These are phyloP conservation scores for Botryotinia narcissicola DNA, from an alignment of 2,329 filamentous ascomycete genomes.

Conservation along the genomic window DNA sequence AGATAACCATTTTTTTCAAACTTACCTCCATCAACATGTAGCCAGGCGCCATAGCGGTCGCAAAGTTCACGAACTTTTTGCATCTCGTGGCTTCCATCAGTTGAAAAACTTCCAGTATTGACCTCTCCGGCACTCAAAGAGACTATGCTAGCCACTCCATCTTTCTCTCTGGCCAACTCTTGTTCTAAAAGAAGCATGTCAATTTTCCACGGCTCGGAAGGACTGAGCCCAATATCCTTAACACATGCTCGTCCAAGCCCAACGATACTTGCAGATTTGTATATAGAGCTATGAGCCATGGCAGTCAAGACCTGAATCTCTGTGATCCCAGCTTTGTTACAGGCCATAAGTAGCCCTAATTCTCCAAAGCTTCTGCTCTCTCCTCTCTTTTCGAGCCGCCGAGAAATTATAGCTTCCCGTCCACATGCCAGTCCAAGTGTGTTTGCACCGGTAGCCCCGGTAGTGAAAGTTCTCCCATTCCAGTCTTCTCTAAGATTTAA, in stretches of 20 bases:
- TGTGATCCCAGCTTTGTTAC: conserved; percentile 59
- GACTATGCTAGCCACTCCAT: conserved; percentile 68
- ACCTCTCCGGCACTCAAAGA: conserved; percentile 84
- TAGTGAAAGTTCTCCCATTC: conserved; percentile 78
- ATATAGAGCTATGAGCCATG: conserved; percentile 77
- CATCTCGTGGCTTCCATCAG: conserved; percentile 46
- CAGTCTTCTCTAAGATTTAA: conserved; percentile 58
- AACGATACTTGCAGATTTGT: conserved; percentile 78
- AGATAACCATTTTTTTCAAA: neutral
- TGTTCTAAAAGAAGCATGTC: conserved; percentile 64
- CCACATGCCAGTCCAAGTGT: conserved; percentile 66
- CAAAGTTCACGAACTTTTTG: conserved; percentile 64
- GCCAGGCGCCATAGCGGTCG: conserved; percentile 73
- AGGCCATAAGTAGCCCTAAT: conserved; percentile 66
- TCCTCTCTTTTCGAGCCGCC: conserved; percentile 37
- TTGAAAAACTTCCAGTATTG: conserved; percentile 82
- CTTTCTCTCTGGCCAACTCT: conserved; percentile 48
- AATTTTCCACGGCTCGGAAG: conserved; percentile 63
- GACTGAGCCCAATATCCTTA: conserved; percentile 53
- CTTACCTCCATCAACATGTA: conserved; percentile 79
- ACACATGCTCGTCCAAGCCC: conserved; percentile 73
- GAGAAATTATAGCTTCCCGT: conserved; percentile 61
- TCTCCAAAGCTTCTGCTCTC: conserved; percentile 57
- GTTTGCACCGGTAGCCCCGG: conserved; percentile 67
- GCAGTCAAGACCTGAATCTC: conserved; percentile 77